Conservation (phyloP, 352 stramenopile genomes). For the Phytophthora citrophthora region DNA sequence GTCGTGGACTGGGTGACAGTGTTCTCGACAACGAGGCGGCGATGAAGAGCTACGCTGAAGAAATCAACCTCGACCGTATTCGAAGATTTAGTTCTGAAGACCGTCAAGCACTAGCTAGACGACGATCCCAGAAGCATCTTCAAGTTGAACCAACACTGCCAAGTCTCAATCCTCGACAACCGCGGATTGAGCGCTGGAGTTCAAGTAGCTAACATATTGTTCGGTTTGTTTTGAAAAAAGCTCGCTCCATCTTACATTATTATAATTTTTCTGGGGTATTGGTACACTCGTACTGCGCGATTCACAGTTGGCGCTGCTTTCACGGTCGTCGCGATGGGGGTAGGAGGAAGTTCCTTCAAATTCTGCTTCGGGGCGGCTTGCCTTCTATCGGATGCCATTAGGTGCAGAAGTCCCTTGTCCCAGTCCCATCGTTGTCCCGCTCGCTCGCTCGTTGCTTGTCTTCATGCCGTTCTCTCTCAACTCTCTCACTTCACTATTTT, state of each 20-base stretch:
- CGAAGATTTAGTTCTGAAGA: slow-evolving; percentile 34
- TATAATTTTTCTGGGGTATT: slow-evolving; percentile 47
- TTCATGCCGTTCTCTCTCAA: slow-evolving; percentile 26
- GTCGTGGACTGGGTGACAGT: slow-evolving; percentile 15
- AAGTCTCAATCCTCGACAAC: slow-evolving; percentile 15
- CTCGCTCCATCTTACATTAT: slow-evolving; percentile 53
- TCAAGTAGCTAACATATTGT: not conserved
- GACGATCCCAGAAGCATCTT: not conserved
- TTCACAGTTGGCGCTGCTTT: slow-evolving; percentile 38
- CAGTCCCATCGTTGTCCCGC: slow-evolving; percentile 19
- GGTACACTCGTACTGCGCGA: slow-evolving; percentile 44
- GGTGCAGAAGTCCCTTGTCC: not conserved
- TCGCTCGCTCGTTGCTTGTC: slow-evolving; percentile 39
- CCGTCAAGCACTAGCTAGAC: slow-evolving; percentile 23
- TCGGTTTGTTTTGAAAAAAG: slow-evolving; percentile 39
- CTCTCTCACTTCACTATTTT: slow-evolving; percentile 28
- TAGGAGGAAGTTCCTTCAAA: slow-evolving; percentile 4
- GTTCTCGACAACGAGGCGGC: slow-evolving; percentile 35
- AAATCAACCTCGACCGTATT: slow-evolving; percentile 37
- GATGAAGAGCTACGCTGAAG: slow-evolving; percentile 40
- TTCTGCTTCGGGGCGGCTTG: slow-evolving; percentile 7
- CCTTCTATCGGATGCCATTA: slow-evolving; percentile 33
- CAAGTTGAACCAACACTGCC: slow-evolving; percentile 16
- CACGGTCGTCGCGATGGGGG: slow-evolving; percentile 14
- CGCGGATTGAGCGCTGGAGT: slow-evolving; percentile 18